These are phyloP conservation scores for Candida silvicultrix DNA, from an alignment of 805 yeast species.

Conservation along the genomic window DNA sequence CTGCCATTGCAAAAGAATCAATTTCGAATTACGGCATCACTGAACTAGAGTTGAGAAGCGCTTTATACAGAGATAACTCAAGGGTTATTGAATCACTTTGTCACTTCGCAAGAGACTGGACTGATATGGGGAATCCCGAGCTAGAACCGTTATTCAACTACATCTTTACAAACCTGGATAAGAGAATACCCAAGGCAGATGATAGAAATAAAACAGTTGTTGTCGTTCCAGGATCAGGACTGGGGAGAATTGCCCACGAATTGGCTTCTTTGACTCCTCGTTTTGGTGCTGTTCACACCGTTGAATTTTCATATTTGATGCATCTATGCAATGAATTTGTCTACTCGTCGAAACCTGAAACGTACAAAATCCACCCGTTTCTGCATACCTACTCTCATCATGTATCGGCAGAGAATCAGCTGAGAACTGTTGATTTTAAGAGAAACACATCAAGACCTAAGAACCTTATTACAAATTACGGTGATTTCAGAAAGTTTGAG, in stretches of 20 bases:
- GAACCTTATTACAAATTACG: conserved; percentile 42
- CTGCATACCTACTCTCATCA: conserved; percentile 70
- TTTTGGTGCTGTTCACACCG: conserved; percentile 52
- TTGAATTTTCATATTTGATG: conserved; percentile 78
- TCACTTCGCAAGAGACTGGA: conserved; percentile 80
- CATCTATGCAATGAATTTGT: conserved; percentile 57
- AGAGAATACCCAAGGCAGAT: conserved; percentile 17
- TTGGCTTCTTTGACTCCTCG: conserved; percentile 32
- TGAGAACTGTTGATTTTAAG: conserved; percentile 32
- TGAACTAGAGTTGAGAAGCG: conserved; percentile 36
- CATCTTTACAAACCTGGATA: conserved; percentile 36
- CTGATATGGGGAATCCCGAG: conserved; percentile 40
- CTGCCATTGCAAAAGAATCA: conserved; percentile 35
- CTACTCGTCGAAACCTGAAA: conserved; percentile 24
- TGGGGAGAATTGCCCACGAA: conserved; percentile 72
- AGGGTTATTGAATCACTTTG: conserved; percentile 64
- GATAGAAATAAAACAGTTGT: conserved; percentile 38
- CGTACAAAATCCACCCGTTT: conserved; percentile 37
- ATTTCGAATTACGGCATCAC: conserved; percentile 31
- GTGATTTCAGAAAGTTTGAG: conserved; percentile 58
- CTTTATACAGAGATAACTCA: conserved; percentile 22
- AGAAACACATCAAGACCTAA: conserved; percentile 33
- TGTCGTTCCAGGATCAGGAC: conserved; percentile 84
- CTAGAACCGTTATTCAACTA: conserved; percentile 48
- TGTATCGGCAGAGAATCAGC: conserved; percentile 39